Evolutionary conservation across 202 grass and related monocot species (phyloP), one percentile per base, ranked within the genome.

Genomic region (Elaeis oleifera): DNA sequence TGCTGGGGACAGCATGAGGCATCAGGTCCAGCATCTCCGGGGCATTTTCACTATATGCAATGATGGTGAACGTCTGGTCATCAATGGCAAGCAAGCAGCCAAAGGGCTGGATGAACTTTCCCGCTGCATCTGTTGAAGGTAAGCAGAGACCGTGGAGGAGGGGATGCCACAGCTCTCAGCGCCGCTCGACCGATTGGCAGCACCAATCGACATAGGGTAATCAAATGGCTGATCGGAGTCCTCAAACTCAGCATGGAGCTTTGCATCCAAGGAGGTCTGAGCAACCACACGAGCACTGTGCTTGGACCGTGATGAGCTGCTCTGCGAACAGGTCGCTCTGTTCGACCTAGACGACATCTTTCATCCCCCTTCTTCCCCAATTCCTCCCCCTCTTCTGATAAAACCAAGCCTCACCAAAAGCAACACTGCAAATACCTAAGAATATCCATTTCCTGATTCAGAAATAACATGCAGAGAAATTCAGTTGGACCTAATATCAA

Each of bases 11-110:
- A 14, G 94, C 94, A 65, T 97, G 94, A 0, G 88, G 88, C 48
- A 78, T 83, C 64, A 92, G 80, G 75, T 97, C 82, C 69, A 97
- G 94, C 88, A 97, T 97, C 94, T 92, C 88, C 19, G 88, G 74
- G 60, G 94, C 85, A 60, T 97, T 97, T 69, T 92, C 85, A 68
- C 88, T 97, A 74, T 86, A 97, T 4, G 94, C 88, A 24, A 97
- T 67, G 50, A 97, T 27, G 22, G 78, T 51, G 50, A 97, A 86
- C 19, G 72, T 81, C 16, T 84, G 82, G 20, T 75, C 70, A 29
- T 92, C 79, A 49, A 92, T 59, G 58, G 94, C 85, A 56, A 97
- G 85, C 65, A 97, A 71, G 68, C 88, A 92, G 2, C 94, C 94
- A 61, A 97, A 92, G 23, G 85, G 85, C 78, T 97, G 94, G 72